Evolutionary conservation across 2,329 filamentous ascomycete genomes (phyloP).

Genomic region (Phoma sp.): DNA sequence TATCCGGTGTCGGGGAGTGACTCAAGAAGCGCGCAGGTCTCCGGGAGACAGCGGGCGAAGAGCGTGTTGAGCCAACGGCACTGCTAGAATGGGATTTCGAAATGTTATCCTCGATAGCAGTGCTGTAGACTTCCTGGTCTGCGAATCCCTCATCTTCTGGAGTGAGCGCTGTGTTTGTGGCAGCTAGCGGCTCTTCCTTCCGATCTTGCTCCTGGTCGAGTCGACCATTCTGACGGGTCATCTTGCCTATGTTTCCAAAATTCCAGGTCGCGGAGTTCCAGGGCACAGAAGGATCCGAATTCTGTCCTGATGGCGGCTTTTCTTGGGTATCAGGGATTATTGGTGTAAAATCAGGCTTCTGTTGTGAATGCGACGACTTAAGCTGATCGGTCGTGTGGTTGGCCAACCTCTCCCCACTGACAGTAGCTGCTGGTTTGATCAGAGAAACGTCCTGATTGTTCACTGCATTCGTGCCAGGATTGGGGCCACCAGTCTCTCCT

Average conservation of each 20-base stretch:
- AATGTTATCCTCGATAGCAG: slow-evolving; percentile 7
- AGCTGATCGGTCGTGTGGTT: too few relatives aligned
- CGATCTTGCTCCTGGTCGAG: neutral
- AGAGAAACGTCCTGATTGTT: too few relatives aligned
- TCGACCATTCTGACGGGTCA: neutral
- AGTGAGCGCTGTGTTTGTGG: neutral
- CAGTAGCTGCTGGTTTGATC: neutral
- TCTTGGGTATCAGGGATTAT: neutral
- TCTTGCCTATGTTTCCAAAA: slow-evolving; percentile 1
- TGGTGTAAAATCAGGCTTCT: neutral
- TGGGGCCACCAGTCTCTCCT: neutral
- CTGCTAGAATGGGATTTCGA: slow-evolving; percentile 21
- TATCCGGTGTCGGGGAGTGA: slow-evolving; percentile 30
- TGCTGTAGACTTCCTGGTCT: slow-evolving; percentile 13
- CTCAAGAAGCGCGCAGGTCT: slow-evolving; percentile 31
- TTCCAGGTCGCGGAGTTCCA: slow-evolving; percentile 13
- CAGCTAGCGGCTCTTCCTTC: neutral
- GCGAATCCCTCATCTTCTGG: slow-evolving; percentile 11
- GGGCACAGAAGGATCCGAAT: neutral
- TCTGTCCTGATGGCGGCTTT: slow-evolving; percentile 1
- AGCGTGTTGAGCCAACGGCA: slow-evolving; percentile 22
- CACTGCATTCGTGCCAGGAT: too few relatives aligned
- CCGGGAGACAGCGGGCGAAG: slow-evolving; percentile 28
- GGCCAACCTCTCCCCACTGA: too few relatives aligned
- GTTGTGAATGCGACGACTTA: too few relatives aligned